Conservation (phyloP, 257 asterid species). For the Lycium ferocissimum region DNA sequence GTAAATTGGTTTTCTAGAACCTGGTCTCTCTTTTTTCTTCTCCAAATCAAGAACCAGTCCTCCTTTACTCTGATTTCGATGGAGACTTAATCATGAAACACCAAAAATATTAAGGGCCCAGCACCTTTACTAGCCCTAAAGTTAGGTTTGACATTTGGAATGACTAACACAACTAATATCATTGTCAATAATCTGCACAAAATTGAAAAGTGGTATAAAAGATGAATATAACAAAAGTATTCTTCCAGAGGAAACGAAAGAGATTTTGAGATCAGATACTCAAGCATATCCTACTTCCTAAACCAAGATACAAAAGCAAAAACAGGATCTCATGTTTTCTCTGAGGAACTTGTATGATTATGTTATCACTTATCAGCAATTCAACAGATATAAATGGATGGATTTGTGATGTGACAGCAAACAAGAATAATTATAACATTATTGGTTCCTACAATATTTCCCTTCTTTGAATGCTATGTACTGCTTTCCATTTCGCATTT, state of each 20-base stretch:
- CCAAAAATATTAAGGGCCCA: neutral
- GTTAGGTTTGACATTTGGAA: slow-evolving; percentile 2
- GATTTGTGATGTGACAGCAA: neutral
- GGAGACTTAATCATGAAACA: neutral
- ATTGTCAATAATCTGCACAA: neutral
- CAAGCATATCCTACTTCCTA: neutral
- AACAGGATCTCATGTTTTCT: neutral
- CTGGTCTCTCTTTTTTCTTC: neutral
- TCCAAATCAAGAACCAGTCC: neutral
- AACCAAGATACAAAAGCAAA: neutral
- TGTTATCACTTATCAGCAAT: neutral
- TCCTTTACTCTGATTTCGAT: neutral
- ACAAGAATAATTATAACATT: neutral
- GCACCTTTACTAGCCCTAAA: neutral
- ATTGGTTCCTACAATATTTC: neutral
- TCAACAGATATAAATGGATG: neutral
- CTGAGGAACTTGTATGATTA: neutral
- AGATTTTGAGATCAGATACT: neutral
- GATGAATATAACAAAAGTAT: neutral
- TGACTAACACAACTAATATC: neutral
- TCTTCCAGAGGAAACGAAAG: neutral
- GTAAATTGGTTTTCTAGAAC: neutral
- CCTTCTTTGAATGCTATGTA: too few species aligned
- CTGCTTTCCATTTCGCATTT: too few species aligned
- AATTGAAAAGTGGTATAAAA: slow-evolving; percentile 7